Evolutionary conservation across 352 stramenopile genomes (phyloP), one percentile per base, ranked within the genome.

Genomic region (Phytophthora idaei): DNA sequence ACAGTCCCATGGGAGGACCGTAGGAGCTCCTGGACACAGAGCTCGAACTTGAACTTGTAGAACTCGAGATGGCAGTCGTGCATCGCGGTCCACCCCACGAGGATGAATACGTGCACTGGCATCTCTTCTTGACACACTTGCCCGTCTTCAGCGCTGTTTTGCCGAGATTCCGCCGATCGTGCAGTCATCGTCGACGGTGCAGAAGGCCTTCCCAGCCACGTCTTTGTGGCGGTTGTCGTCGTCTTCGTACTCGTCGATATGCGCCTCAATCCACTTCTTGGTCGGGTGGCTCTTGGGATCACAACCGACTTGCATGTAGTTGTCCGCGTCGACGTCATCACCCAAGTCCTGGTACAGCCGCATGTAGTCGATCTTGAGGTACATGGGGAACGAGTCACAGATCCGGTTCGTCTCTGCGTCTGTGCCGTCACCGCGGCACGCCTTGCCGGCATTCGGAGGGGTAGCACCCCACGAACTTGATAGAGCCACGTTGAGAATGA

Each of bases 191-290:
- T 87, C 58, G 1, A 25, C 48, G 2, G 14, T 53, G 41, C 80
- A 90, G 39, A 83, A 87, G 0, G 70, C 83, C 9, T 60, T 69
- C 5, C 83, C 78, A 21, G 95, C 95, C 95, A 98, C 57, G 98
- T 89, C 67, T 39, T 39, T 25, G 42, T 48, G 42, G 42, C 15
- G 42, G 11, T 48, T 48, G 42, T 48, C 42, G 42, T 48, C 42
- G 42, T 48, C 83, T 53, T 83, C 58, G 56, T 87, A 92, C 53
- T 85, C 76, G 29, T 81, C 76, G 12, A 90, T 72, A 42, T 90
- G 83, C 0, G 61, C 78, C 11, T 87, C 61, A 51, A 92, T 92
- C 77, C 80, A 92, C 15, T 77, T 32, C 29, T 73, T 79, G 0
- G 78, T 90, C 21, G 81, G 83, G 32, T 91, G 81, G 2, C 69